These are phyloP conservation scores for Magnaporthiopsis poae DNA, from an alignment of 2,329 filamentous ascomycete genomes.

Conservation along the genomic window DNA sequence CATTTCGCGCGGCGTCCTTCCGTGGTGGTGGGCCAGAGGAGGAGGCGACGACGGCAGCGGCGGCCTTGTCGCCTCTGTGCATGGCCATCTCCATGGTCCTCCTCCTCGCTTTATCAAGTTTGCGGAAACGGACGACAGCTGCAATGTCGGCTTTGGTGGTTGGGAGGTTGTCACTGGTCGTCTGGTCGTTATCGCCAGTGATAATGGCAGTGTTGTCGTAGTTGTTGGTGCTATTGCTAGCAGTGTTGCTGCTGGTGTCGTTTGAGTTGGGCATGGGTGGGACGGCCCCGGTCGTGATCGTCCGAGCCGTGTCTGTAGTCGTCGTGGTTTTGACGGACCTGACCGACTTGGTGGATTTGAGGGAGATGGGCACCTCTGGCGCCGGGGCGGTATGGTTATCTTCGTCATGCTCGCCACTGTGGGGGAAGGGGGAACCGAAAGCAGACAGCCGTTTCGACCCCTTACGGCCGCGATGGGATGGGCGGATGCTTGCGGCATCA, in stretches of 20 bases:
- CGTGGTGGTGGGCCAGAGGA: too few relatives aligned
- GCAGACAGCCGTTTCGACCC: constrained; percentile 1
- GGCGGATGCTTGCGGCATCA: not conserved
- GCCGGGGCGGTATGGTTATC: not conserved
- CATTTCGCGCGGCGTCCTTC: not conserved
- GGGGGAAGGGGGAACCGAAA: not conserved
- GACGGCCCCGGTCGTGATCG: not conserved
- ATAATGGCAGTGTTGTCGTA: too few relatives aligned
- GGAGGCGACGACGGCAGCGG: too few relatives aligned
- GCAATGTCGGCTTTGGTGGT: not conserved
- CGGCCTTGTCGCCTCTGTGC: not conserved
- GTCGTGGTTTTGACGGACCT: not conserved
- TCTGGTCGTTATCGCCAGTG: not conserved
- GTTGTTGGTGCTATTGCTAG: not conserved
- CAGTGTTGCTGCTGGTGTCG: not conserved
- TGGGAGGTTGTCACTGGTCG: not conserved
- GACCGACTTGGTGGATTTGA: not conserved
- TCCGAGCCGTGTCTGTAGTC: not conserved
- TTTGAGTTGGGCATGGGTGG: not conserved
- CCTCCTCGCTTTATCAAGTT: not conserved
- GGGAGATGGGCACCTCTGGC: not conserved
- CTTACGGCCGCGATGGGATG: not conserved
- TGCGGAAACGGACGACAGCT: not conserved
- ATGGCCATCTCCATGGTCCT: not conserved
- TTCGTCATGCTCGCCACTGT: not conserved